Conservation (phyloP, 2,329 filamentous ascomycete genomes). For the Ilyonectria sp. region DNA sequence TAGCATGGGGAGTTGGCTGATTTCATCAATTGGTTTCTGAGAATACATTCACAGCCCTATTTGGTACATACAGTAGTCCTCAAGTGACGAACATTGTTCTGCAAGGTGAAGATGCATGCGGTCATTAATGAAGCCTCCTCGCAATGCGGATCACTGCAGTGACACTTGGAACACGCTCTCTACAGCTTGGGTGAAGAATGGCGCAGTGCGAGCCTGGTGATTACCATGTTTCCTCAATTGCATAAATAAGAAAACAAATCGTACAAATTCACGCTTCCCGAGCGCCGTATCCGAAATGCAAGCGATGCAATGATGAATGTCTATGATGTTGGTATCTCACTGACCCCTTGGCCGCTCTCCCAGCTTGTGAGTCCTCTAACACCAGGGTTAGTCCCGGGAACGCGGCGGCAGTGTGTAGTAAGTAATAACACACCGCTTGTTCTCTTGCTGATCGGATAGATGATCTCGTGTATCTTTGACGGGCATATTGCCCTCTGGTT, state of each 20-base stretch:
- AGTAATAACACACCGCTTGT: slow-evolving; percentile 44
- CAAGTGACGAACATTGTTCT: not conserved
- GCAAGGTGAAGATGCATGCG: not conserved
- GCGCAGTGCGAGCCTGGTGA: not conserved
- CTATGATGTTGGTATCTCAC: slow-evolving; percentile 7
- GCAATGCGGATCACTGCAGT: not conserved
- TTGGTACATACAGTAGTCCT: not conserved
- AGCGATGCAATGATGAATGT: not conserved
- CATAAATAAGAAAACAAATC: not conserved
- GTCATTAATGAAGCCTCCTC: not conserved
- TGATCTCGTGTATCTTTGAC: slow-evolving; percentile 57
- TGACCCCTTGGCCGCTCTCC: slow-evolving; percentile 21
- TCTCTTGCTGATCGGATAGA: slow-evolving; percentile 58
- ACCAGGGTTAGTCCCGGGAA: not conserved
- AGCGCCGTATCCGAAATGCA: not conserved
- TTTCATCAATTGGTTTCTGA: slow-evolving; percentile 12
- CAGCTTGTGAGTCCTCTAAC: slow-evolving; percentile 28
- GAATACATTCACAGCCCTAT: not conserved
- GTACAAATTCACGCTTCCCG: slow-evolving; percentile 1
- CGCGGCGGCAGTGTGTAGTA: too few species aligned
- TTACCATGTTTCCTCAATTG: not conserved
- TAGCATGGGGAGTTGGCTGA: slow-evolving; percentile 31
- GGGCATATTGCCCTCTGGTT: slow-evolving; percentile 1
- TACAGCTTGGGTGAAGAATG: not conserved
- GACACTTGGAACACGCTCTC: not conserved